Conservation (phyloP, 768 basidiomycete genomes). For the Tricholoma sp. region DNA sequence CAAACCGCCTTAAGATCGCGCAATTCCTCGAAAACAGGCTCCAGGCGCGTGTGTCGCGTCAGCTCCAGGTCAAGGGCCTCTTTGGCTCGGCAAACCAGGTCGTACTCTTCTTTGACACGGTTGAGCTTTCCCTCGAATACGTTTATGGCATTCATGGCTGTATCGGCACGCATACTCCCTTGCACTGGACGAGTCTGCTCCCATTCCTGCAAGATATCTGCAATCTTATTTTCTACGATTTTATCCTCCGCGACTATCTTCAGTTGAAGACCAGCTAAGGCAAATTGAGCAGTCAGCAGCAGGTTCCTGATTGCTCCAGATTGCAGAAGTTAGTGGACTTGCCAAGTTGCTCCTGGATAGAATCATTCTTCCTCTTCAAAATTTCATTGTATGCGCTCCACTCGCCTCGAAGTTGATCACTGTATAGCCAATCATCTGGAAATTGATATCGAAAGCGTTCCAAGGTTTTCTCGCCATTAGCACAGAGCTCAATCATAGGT, state of each 20-base stretch:
- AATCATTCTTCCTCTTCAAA: constrained; percentile 94
- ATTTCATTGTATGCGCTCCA: constrained; percentile 99
- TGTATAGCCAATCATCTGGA: constrained; percentile 96
- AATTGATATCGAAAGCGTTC: constrained; percentile 98
- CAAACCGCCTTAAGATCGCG: constrained; percentile 97
- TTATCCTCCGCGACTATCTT: constrained; percentile 99
- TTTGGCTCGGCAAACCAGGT: constrained; percentile 92
- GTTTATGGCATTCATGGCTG: constrained; percentile 93
- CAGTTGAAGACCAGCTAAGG: constrained; percentile 86
- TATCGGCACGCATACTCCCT: constrained; percentile 93
- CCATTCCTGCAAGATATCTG: constrained; percentile 89
- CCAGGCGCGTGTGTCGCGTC: constrained; percentile 82
- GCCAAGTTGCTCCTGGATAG: constrained; percentile 98
- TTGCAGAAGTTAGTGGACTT: constrained; percentile 17
- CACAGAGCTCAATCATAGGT: constrained; percentile 93
- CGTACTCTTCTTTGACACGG: constrained; percentile 90
- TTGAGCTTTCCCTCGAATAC: constrained; percentile 90
- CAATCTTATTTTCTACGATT: constrained; percentile 94
- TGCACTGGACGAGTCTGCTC: constrained; percentile 95
- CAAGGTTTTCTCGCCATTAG: constrained; percentile 92
- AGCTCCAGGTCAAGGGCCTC: constrained; percentile 94
- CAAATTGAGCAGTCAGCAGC: background rate
- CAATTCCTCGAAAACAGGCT: constrained; percentile 92
- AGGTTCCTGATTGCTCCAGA: background rate
- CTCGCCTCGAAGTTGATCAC: constrained; percentile 94